These are phyloP conservation scores for Auricularia cornea DNA, from an alignment of 768 basidiomycete species.

Conservation along the genomic window DNA sequence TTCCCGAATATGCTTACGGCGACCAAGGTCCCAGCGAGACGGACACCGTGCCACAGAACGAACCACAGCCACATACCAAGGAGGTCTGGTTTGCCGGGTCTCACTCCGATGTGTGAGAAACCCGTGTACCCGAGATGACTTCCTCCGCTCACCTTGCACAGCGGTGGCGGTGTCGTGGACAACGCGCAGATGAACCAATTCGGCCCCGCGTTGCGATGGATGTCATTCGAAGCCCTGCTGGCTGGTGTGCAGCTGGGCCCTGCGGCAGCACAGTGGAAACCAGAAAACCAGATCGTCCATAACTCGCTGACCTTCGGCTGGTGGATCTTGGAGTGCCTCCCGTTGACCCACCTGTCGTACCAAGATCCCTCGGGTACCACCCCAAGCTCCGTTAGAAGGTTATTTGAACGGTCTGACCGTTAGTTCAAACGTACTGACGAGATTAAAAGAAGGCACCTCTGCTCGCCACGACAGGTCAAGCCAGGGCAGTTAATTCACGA, in stretches of 20 bases:
- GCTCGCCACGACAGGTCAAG: too few species aligned
- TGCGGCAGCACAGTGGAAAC: conserved; percentile 3
- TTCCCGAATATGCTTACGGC: conserved; percentile 32
- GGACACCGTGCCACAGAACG: conserved; percentile 14
- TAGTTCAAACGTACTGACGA: too few species aligned
- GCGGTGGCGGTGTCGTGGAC: conserved; percentile 16
- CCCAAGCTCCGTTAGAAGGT: too few species aligned
- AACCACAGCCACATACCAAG: conserved; percentile 19
- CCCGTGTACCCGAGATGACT: background rate
- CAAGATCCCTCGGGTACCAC: too few species aligned
- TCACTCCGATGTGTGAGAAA: conserved; percentile 32
- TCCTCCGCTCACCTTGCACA: background rate
- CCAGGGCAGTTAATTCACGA: too few species aligned
- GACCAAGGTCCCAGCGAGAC: too few species aligned
- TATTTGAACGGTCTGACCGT: too few species aligned
- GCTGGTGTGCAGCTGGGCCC: conserved; percentile 18
- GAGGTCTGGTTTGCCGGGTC: conserved; percentile 37
- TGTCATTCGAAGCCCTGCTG: conserved; percentile 23
- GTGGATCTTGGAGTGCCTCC: background rate
- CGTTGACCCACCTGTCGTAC: too few species aligned
- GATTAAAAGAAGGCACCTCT: too few species aligned
- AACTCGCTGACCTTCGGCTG: background rate
- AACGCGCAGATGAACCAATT: conserved; percentile 7
- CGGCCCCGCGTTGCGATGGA: conserved; percentile 22
- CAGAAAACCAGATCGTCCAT: background rate